These are phyloP conservation scores for Rhodomyrtus psidioides DNA, from an alignment of 441 rosid genomes.

Conservation along the genomic window DNA sequence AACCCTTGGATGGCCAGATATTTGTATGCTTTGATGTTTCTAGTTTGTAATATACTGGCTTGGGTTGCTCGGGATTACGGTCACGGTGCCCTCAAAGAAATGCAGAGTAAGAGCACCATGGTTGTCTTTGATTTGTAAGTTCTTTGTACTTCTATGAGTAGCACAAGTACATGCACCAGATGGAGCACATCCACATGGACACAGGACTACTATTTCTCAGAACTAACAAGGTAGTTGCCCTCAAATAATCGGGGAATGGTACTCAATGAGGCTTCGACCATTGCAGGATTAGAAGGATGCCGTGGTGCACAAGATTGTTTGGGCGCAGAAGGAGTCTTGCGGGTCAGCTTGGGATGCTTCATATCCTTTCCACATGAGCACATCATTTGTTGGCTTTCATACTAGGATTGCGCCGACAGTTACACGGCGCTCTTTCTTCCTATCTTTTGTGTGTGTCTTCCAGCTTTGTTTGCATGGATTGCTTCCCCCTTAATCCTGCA, in stretches of 20 bases:
- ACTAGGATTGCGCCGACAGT: not conserved
- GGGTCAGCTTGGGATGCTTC: slow-evolving; percentile 79
- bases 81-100: slow-evolving; percentile 39
- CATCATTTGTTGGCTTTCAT: not conserved
- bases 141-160: not conserved
- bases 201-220: not conserved
- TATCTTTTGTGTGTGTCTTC: not conserved
- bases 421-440: not conserved
- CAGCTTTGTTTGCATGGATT: not conserved
- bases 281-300: slow-evolving; percentile 65
- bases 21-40: slow-evolving; percentile 72
- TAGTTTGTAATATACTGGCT: slow-evolving; percentile 69
- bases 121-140: not conserved
- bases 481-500: not conserved
- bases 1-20: slow-evolving; percentile 99
- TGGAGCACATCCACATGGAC: not conserved
- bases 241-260: not conserved
- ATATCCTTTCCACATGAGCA: not conserved
- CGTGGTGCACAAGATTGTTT: slow-evolving; percentile 64
- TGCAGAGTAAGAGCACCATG: slow-evolving; percentile 52
- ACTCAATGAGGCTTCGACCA: not conserved
- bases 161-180: not conserved
- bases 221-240: not conserved
- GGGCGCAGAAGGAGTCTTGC: slow-evolving; percentile 87
- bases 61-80: slow-evolving; percentile 93